Base-by-base conservation (phyloP, 2,329 filamentous ascomycete genomes). In the Phyllosticta paracitricarpa region DNA sequence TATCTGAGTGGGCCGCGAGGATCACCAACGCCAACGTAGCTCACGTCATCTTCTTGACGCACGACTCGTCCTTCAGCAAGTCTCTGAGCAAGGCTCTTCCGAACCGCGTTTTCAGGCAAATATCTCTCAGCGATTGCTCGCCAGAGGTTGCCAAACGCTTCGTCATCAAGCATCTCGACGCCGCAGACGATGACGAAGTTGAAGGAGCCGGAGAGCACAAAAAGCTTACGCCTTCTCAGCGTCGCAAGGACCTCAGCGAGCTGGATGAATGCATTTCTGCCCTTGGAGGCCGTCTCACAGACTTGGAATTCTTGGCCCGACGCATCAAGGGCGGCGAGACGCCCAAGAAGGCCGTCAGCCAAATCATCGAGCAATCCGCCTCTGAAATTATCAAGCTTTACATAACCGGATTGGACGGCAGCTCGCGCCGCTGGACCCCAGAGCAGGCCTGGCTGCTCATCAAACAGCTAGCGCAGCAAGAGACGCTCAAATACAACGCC, bases 371-470 rank as follows among this genome's bases (percentile, higher is more conserved):
- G 60, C 91, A 96, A 70, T 89, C 88, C 19, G 89, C 91, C 0
- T 89, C 89, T 0, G 94, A 97, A 70, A 92, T 97, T 56, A 78
- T 96, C 64, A 96, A 96, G 70, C 91, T 97, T 81, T 97, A 92
- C 76, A 83, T 99, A 30, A 79, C 95, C 2, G 69, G 79, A 53
- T 71, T 75, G 25, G 83, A 85, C 54, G 82, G 82, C 57, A 70
- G 77, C 51, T 70, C 74, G 19, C 82, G 82, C 30, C 82, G 83
- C 59, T 97, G 91, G 89, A 89, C 86, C 0, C 79, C 85, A 4
- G 87, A 94, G 69, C 94, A 97, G 77, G 93, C 91, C 0, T 97
- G 94, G 94, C 82, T 88, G 63, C 77, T 99, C 2, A 87, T 97
- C 73, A 92, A 89, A 70, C 79, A 83, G 30, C 84, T 99, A 14